Evolutionary conservation across 257 asterid species (phyloP).

Genomic region (Misopates orontium): DNA sequence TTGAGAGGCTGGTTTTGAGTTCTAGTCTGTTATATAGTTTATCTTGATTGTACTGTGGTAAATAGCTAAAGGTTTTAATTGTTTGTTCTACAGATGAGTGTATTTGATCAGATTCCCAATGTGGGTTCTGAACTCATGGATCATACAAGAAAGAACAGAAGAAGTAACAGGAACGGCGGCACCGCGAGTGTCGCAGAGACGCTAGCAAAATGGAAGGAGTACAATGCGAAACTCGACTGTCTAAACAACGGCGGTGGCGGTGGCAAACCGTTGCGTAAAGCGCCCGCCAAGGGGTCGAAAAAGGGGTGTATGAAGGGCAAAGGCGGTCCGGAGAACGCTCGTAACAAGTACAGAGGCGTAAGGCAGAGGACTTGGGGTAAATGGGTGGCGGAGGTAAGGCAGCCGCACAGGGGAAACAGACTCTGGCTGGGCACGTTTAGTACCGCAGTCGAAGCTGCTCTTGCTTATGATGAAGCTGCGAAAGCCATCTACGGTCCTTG

Average conservation of each 20-base stretch:
- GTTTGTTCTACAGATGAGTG: no score
- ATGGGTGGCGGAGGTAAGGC: slow-evolving; percentile 71
- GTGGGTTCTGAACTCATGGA: background rate
- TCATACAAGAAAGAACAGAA: background rate
- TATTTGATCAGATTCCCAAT: no score
- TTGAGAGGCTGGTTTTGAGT: no score
- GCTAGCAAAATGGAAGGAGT: slow-evolving; percentile 55
- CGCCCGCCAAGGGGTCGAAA: slow-evolving; percentile 70
- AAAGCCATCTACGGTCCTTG: slow-evolving; percentile 50
- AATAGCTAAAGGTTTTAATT: no score
- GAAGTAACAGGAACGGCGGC: slow-evolving; percentile 45
- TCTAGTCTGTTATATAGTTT: no score
- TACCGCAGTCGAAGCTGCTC: slow-evolving; percentile 51
- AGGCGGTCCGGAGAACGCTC: slow-evolving; percentile 60
- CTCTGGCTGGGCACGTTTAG: slow-evolving; percentile 57
- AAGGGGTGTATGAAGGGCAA: slow-evolving; percentile 71
- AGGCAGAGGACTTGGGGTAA: slow-evolving; percentile 74
- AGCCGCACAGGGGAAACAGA: slow-evolving; percentile 55
- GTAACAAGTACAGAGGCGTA: slow-evolving; percentile 57
- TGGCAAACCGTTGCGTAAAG: slow-evolving; percentile 34
- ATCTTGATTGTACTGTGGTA: no score
- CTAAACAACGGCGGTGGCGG: slow-evolving; percentile 1
- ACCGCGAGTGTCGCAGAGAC: slow-evolving; percentile 39
- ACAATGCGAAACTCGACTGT: slow-evolving; percentile 37
- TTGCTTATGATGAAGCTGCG: slow-evolving; percentile 62